Conservation (phyloP, 2,329 filamentous ascomycete species). For the Cytospora paraplurivora region DNA sequence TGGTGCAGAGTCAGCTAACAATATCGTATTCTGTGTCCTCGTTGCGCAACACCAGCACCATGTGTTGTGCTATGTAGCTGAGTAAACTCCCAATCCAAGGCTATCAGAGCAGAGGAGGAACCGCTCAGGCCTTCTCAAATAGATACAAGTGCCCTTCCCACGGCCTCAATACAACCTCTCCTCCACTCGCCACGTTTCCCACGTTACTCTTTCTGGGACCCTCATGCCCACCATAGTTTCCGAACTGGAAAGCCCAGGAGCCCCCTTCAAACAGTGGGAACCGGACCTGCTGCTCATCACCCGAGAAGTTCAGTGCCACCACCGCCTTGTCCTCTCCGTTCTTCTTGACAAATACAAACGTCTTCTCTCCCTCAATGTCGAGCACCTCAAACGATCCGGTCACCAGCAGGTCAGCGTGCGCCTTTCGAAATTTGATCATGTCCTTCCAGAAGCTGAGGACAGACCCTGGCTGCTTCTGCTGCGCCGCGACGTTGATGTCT, state of each 20-base stretch:
- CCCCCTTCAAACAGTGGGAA: constrained; percentile 33
- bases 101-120: too few species aligned
- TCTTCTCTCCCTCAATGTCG: constrained; percentile 48
- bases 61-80: too few species aligned
- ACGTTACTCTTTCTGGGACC: constrained; percentile 14
- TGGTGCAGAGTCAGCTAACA: neutral
- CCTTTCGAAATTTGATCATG: constrained; percentile 56
- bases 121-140: constrained; percentile 13
- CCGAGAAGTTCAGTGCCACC: constrained; percentile 49
- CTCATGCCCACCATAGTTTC: constrained; percentile 37
- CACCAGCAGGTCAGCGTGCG: constrained; percentile 60
- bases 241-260: constrained; percentile 31
- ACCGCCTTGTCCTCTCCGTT: constrained; percentile 33
- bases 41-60: neutral
- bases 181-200: constrained; percentile 12
- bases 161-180: constrained; percentile 34
- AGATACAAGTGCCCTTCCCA: constrained; percentile 43
- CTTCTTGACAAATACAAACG: constrained; percentile 49
- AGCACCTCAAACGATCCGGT: constrained; percentile 60
- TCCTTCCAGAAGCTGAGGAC: constrained; percentile 64
- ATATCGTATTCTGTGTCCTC: neutral
- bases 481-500: constrained; percentile 57
- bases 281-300: constrained; percentile 38
- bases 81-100: too few species aligned
- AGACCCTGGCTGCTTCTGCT: constrained; percentile 46